phyloP scores from a whole-genome alignment of 345 rosid genomes.

The Syzygium grande region DNA sequence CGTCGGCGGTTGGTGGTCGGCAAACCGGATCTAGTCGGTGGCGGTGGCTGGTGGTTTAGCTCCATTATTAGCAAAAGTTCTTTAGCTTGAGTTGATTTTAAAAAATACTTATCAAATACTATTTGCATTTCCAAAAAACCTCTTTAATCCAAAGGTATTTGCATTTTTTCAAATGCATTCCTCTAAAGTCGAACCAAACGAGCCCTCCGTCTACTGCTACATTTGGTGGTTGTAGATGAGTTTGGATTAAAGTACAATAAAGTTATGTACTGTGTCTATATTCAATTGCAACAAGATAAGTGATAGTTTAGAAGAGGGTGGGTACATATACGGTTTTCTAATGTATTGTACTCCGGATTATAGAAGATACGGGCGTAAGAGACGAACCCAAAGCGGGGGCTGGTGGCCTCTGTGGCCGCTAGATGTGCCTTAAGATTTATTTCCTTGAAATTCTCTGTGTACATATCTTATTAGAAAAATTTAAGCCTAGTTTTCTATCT shows the following conservation, averaged over 20 bases:
- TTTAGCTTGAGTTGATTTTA: no score
- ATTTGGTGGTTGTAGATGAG: not conserved
- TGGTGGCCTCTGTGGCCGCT: not conserved
- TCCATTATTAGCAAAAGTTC: no score
- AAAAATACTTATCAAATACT: no score
- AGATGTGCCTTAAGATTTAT: not conserved
- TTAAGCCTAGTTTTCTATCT: not conserved
- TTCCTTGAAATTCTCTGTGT: not conserved
- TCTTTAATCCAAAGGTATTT: no score
- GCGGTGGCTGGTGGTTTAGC: no score
- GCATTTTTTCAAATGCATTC: no score
- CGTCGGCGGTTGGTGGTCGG: no score
- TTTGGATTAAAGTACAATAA: not conserved
- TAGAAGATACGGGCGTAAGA: not conserved
- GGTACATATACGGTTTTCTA: not conserved
- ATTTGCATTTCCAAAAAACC: no score
- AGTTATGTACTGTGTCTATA: not conserved
- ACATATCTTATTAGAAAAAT: not conserved
- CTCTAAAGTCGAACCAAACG: no score
- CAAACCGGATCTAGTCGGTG: no score
- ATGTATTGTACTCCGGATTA: not conserved
- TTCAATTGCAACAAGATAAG: not conserved
- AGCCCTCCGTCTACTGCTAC: not conserved
- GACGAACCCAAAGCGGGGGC: not conserved
- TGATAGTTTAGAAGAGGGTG: not conserved